Conservation (phyloP, 495 filamentous ascomycete genomes). For the Penicillium alfredii region DNA sequence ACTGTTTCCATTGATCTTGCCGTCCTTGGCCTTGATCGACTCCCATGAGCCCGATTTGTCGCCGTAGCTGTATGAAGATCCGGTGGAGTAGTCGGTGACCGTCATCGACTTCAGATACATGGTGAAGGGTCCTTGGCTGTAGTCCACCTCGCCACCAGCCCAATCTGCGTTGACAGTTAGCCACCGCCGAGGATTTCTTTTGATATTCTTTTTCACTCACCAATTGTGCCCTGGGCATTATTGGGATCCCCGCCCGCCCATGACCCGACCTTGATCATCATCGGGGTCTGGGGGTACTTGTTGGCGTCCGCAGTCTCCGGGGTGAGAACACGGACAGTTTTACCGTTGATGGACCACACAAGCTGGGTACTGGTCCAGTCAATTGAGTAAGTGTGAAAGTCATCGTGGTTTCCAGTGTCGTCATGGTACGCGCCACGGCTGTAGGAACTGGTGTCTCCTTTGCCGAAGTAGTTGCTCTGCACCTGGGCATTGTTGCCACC, state of each 20-base stretch:
- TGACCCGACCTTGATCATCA: conserved; percentile 74
- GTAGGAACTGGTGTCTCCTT: conserved; percentile 63
- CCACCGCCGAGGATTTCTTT: too few species aligned
- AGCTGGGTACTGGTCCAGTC: conserved; percentile 71
- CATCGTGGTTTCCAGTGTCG: conserved; percentile 44
- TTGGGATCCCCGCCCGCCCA: conserved; percentile 80
- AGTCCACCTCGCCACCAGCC: conserved; percentile 80
- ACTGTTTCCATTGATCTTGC: conserved; percentile 53
- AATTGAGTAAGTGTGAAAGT: conserved; percentile 77
- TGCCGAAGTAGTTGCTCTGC: conserved; percentile 84
- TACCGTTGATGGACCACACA: conserved; percentile 68
- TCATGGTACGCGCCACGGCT: conserved; percentile 56
- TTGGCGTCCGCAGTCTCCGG: conserved; percentile 58
- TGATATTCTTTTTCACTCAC: too few species aligned
- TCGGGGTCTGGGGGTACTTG: conserved; percentile 78
- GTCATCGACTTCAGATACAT: conserved; percentile 77
- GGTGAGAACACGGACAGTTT: conserved; percentile 59
- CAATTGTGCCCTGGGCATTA: conserved; percentile 60
- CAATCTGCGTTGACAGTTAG: conserved; percentile 50
- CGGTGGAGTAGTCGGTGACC: conserved; percentile 87
- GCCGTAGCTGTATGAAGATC: conserved; percentile 71
- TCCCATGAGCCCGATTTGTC: conserved; percentile 71
- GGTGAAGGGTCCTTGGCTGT: conserved; percentile 69
- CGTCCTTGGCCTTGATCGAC: conserved; percentile 72
- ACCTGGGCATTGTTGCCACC: conserved; percentile 57